phyloP scores from a whole-genome alignment of 164 flowering plant species.

The Cinnamomum micranthum region DNA sequence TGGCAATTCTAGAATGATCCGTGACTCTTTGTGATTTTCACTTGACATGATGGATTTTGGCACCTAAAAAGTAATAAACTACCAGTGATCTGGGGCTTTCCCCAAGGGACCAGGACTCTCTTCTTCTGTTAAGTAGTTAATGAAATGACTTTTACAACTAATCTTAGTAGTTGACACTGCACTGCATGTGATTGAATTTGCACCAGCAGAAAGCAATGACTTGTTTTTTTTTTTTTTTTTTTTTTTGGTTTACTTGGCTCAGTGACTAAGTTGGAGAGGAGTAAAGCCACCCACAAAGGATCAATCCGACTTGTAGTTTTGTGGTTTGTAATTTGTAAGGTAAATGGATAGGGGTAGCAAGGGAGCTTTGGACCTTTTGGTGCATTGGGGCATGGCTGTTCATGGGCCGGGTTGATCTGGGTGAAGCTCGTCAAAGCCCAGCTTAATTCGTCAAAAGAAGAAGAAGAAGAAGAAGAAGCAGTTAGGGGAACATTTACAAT shows the following conservation, averaged over 20 bases:
- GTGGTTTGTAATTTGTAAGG: not conserved
- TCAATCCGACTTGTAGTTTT: too few species aligned
- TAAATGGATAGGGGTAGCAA: not conserved
- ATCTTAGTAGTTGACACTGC: not conserved
- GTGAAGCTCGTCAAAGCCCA: too few species aligned
- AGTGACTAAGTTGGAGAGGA: not conserved
- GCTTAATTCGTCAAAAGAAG: too few species aligned
- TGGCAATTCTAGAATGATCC: conserved; percentile 35
- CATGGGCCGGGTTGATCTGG: too few species aligned
- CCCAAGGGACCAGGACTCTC: not conserved
- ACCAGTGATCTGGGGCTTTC: not conserved
- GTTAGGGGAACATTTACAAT: too few species aligned
- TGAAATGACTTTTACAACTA: not conserved
- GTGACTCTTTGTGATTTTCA: conserved; percentile 13
- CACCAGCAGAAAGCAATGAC: not conserved
- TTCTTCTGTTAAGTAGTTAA: not conserved
- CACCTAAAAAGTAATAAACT: not conserved
- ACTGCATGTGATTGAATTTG: conserved; percentile 1
- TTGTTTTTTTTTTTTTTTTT: not conserved
- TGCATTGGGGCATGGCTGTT: too few species aligned
- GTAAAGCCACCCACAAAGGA: not conserved
- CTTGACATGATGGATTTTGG: not conserved
- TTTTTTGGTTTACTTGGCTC: too few species aligned
- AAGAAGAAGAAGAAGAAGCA: too few species aligned
- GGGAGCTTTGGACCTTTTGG: too few species aligned